Base-by-base conservation (phyloP, 2,329 filamentous ascomycete species). In the Verticillium longisporum region DNA sequence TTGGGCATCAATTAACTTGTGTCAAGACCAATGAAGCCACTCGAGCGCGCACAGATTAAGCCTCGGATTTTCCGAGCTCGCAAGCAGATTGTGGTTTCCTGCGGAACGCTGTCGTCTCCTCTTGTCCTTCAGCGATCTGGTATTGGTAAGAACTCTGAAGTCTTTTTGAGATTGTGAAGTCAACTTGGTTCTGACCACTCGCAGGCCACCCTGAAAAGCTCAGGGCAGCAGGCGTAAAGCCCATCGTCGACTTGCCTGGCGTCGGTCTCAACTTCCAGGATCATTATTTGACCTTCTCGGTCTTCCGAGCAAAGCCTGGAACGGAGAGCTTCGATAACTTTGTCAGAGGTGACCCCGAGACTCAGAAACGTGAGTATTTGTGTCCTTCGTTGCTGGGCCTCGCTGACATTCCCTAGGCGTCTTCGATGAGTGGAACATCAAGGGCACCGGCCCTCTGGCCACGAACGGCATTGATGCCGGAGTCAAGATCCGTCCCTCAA, bases 271-370 rank as follows among this genome's bases (percentile, higher is more conserved):
- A 91, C 77, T 91, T 91, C 82, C 88, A 91, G 71, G 88, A 90
- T 71, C 88, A 90, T 70, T 89, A 90, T 71, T 78, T 91, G 45
- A 89, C 86, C 2, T 91, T 91, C 72, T 83, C 88, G 0, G 81
- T 84, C 2, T 92, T 83, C 72, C 83, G 89, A 13, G 89, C 89
- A 18, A 91, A 90, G 77, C 89, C 89, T 6, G 85, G 88, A 5
- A 86, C 86, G 0, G 90, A 94, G 70, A 89, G 85, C 11, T 94
- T 94, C 65, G 90, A 93, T 68, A 90, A 93, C 71, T 93, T 93
- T 70, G 81, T 88, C 9, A 84, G 90, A 57, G 90, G 90, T 50
- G 88, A 88, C 38, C 88, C 89, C 0, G 85, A 88, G 61, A 81
- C 87, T 0, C 90, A 94, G 72, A 88, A 91, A 75, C 74, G 79